phyloP scores from a whole-genome alignment of 306 rosid species.

The Hippophae rhamnoides region DNA sequence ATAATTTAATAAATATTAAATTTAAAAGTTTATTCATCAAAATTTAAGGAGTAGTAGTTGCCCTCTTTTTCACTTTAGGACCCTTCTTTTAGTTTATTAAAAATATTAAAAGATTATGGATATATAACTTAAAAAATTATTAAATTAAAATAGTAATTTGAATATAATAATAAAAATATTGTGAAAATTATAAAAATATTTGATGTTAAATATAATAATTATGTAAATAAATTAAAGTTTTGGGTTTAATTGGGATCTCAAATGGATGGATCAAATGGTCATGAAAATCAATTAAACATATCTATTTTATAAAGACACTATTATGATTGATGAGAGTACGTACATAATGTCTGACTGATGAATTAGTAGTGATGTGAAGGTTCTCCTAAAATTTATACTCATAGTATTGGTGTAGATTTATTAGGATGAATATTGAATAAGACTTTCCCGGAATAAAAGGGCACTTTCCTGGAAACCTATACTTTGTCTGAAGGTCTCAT shows the following conservation, averaged over 20 bases:
- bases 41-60: too few species aligned
- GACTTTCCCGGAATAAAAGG: conserved; percentile 49
- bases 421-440: conserved; percentile 39
- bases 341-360: conserved; percentile 18
- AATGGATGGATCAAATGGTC: conserved; percentile 4
- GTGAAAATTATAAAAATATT: too few species aligned
- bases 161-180: too few species aligned
- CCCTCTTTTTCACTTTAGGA: too few species aligned
- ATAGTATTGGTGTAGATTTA: conserved; percentile 43
- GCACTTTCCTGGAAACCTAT: conserved; percentile 57
- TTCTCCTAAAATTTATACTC: conserved; percentile 24
- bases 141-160: too few species aligned
- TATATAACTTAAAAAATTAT: too few species aligned
- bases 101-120: too few species aligned
- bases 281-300: neutral
- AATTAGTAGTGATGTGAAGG: conserved; percentile 11
- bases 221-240: too few species aligned
- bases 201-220: too few species aligned
- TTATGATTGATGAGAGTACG: conserved; percentile 26
- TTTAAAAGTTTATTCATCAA: too few species aligned
- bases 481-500: conserved; percentile 34
- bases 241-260: neutral
- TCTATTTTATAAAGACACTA: conserved; percentile 33
- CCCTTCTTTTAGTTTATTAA: too few species aligned
- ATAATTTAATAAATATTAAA: too few species aligned